Evolutionary conservation across 441 rosid genomes (phyloP), one percentile per base, ranked within the genome.

Genomic region (Kokia cookei): DNA sequence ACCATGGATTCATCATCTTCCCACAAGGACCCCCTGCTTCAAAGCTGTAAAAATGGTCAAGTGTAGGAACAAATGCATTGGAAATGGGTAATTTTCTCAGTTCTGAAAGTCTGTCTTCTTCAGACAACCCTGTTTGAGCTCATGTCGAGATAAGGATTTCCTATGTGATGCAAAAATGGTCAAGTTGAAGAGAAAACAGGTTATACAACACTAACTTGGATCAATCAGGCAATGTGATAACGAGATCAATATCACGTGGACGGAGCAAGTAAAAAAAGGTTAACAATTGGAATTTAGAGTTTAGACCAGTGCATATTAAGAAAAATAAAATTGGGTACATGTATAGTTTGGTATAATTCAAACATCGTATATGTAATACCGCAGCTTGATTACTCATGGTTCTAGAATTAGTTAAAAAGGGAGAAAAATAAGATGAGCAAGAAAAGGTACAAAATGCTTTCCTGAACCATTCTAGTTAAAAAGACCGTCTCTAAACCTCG

Each of bases 1-100:
- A 70, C 37, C 71, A 37, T 66, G 8, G 79, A 78, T 57, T 69
- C 80, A 26, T 72, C 75, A 9, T 61, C 78, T 15, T 32, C 82
- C 22, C 79, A 5, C 12, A 57, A 45, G 66, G 42, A 2, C 17
- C 74, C 66, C 48, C 27, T 71, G 43, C 32, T 71, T 13, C 42
- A 58, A 15, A 71, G 74, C 26, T 32, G 59, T 80, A 86, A 82
- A 80, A 80, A 22, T 35, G 76, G 72, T 27, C 53, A 63, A 2
- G 82, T 76, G 50, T 29, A 32, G 5, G 40, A 17, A 72, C 14
- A 47, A 47, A 67, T 15, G 19, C 43, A 26, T 48, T 19, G 45
- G 45, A 62, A 22, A 62, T 3, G 12, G 24, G 32, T n/a, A 43
- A 42, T 10, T 17, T 17, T 40, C 14, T 29, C 29, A 40, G 1